These are phyloP conservation scores for Pseudovirgaria hyperparasitica DNA, from an alignment of 2,329 filamentous ascomycete genomes.

Conservation along the genomic window DNA sequence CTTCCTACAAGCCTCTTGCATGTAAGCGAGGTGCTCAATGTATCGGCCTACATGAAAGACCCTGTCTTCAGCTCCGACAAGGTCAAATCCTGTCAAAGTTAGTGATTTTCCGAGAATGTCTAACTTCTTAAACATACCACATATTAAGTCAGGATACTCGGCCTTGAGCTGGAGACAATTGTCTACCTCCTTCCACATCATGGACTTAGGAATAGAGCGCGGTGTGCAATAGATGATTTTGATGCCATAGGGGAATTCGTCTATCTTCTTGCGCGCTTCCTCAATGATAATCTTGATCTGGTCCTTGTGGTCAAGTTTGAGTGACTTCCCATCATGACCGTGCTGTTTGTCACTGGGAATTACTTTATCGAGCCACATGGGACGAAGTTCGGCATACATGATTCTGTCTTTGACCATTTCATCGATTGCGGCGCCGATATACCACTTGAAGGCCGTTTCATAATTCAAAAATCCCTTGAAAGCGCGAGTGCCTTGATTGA, in stretches of 20 bases:
- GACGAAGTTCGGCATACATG: constrained; percentile 59
- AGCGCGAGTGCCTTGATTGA: constrained; percentile 56
- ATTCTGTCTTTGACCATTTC: constrained; percentile 53
- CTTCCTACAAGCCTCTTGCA: constrained; percentile 38
- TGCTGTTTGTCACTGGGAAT: constrained; percentile 47
- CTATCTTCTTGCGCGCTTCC: constrained; percentile 22
- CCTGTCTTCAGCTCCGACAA: constrained; percentile 54
- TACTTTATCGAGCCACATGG: constrained; percentile 55
- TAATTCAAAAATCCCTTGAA: constrained; percentile 64
- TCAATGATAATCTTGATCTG: constrained; percentile 40
- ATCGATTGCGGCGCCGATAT: constrained; percentile 46
- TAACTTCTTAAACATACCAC: constrained; percentile 35
- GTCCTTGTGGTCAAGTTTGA: constrained; percentile 41
- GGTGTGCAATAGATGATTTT: constrained; percentile 64
- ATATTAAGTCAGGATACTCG: constrained; percentile 46
- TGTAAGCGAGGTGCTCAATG: constrained; percentile 46
- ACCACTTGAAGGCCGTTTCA: constrained; percentile 46
- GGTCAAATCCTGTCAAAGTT: constrained; percentile 45
- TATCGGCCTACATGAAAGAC: constrained; percentile 46
- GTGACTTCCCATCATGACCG: too few species aligned
- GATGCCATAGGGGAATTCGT: constrained; percentile 46
- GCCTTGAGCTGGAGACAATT: constrained; percentile 51
- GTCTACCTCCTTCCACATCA: constrained; percentile 40
- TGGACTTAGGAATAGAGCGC: constrained; percentile 39
- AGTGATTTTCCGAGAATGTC: constrained; percentile 2